phyloP scores from a whole-genome alignment of 202 grass and related monocot species.

The Eragrostis tef region DNA sequence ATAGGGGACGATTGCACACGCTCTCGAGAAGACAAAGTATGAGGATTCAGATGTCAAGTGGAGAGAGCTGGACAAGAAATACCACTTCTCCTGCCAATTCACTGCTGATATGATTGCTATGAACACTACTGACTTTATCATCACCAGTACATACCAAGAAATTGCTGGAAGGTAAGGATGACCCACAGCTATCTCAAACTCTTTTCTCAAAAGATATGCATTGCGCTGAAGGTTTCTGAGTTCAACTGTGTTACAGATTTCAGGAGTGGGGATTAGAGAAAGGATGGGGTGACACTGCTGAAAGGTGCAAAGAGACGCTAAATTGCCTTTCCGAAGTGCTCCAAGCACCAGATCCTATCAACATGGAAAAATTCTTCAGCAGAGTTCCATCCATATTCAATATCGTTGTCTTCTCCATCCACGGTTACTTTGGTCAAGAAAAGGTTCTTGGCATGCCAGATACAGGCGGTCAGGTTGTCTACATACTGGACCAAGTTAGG shows the following conservation, averaged over 20 bases:
- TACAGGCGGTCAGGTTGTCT: conserved; percentile 94
- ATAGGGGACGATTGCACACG: too few relatives aligned
- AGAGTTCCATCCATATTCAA: conserved; percentile 79
- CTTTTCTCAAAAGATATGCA: background rate
- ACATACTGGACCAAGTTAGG: conserved; percentile 95
- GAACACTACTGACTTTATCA: too few relatives aligned
- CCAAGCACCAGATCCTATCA: conserved; percentile 89
- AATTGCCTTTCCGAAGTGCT: conserved; percentile 92
- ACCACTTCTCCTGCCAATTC: too few relatives aligned
- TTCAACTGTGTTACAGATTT: conserved; percentile 57
- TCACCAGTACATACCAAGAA: too few relatives aligned
- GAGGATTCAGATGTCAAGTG: too few relatives aligned
- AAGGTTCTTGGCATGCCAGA: conserved; percentile 96
- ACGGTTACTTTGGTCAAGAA: conserved; percentile 96
- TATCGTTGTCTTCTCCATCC: conserved; percentile 80
- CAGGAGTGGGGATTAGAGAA: conserved; percentile 96
- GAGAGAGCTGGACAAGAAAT: too few relatives aligned
- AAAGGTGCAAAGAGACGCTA: conserved; percentile 77
- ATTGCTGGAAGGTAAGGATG: too few relatives aligned
- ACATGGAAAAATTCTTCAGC: conserved; percentile 88
- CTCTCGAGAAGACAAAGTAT: too few relatives aligned
- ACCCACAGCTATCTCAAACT: background rate
- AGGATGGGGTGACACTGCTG: conserved; percentile 88
- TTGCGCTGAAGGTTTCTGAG: conserved; percentile 20
- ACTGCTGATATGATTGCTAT: too few relatives aligned